Conservation (phyloP, 352 stramenopile genomes). For the Aphanomyces euteiches region DNA sequence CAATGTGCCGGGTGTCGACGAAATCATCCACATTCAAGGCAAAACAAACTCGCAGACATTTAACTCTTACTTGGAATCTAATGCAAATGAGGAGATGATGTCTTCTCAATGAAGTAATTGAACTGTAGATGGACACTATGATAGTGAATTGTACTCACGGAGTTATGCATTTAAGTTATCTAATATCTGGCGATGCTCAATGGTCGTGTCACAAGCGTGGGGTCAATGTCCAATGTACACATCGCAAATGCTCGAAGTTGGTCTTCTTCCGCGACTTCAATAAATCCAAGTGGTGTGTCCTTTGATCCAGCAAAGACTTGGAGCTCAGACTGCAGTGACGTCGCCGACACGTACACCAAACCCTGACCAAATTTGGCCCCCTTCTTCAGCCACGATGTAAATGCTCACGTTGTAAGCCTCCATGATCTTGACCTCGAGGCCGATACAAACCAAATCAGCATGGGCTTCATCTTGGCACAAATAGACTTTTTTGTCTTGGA, state of each 20-base stretch:
- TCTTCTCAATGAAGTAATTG: too few species aligned
- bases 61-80: too few species aligned
- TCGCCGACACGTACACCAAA: neutral
- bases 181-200: too few species aligned
- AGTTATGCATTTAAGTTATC: too few species aligned
- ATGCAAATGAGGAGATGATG: too few species aligned
- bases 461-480: neutral
- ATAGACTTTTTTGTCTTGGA: neutral
- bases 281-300: neutral
- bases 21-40: too few species aligned
- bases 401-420: neutral
- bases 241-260: neutral
- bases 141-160: too few species aligned
- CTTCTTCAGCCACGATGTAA: neutral
- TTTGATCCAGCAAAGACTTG: neutral
- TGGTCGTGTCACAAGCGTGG: neutral
- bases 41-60: too few species aligned
- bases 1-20: too few species aligned
- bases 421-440: neutral
- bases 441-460: neutral
- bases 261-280: neutral
- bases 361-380: neutral
- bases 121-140: too few species aligned
- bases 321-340: neutral
- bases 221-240: neutral